Base-by-base conservation (phyloP, 2,329 filamentous ascomycete species). In the Coleophoma crateriformis region DNA sequence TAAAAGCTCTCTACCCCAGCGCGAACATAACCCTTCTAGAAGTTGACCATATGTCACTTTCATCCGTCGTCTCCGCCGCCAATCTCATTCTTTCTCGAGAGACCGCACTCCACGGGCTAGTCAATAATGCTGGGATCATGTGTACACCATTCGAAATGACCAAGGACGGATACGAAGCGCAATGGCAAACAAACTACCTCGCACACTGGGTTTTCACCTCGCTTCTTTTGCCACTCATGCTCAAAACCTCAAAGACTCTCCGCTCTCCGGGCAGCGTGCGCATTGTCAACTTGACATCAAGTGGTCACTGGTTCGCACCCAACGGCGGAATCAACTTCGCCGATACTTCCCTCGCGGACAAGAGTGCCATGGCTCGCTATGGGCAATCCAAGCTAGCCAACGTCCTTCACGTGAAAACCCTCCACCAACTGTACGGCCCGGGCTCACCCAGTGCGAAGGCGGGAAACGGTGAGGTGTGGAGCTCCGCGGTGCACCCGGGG, bases 341-440 rank as follows among this genome's bases (percentile, higher is more conserved):
- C 0, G 56, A 58, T 32, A 33, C 46, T 11, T 50, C 50, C 4
- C 61, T 66, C 47, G 64, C 64, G 50, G 64, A 69, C 51, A 57
- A 58, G 17, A 61, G 64, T 7, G n/a, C 53, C 47, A 67, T 58
- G 67, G 61, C 64, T 49, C 65, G 69, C 14, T 75, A 75, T 58
- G 71, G 69, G n/a, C 71, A 74, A 58, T 66, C 63, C 57, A 75
- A 75, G 58, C 68, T 74, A 7, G 71, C 68, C 47, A 74, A 74
- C 48, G 61, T 74, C 19, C 61, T 74, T 39, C 69, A 73, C 55
- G 55, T 66, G n/a, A 66, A 61, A 52, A 64, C 61, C 7, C 51
- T 73, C 43, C 53, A 69, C 47, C 61, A 60, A 19, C 19, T 2
- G 3, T 19, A 19, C 19, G 19, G 19, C 19, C 19, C 19, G 3